Conservation (phyloP, 805 yeast species). For the Saccharomycopsis sp. region DNA sequence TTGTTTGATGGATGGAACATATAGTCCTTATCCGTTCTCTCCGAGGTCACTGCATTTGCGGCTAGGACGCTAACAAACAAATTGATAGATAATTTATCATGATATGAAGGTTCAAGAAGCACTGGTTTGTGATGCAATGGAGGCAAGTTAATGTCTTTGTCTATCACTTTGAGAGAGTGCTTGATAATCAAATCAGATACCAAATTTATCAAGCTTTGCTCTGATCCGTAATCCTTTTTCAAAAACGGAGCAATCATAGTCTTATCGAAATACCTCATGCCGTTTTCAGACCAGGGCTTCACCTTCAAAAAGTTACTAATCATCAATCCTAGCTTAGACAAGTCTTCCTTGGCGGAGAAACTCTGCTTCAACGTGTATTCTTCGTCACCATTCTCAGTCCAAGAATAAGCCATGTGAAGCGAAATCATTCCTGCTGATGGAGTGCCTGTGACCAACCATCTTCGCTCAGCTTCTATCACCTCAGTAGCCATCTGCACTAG, state of each 20-base stretch:
- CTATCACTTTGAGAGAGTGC: constrained; percentile 49
- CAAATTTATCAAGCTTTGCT: constrained; percentile 34
- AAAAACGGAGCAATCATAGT: constrained; percentile 44
- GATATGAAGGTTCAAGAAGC: constrained; percentile 53
- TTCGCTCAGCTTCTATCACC: constrained; percentile 45
- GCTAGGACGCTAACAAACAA: constrained; percentile 62
- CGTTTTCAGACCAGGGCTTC: constrained; percentile 48
- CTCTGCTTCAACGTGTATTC: constrained; percentile 42
- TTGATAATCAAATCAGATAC: constrained; percentile 47
- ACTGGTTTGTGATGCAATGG: constrained; percentile 52
- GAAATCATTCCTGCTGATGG: constrained; percentile 67
- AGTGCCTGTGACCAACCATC: constrained; percentile 73
- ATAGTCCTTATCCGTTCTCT: constrained; percentile 57
- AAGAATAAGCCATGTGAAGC: constrained; percentile 40
- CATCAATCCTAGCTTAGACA: constrained; percentile 45
- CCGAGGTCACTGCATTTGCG: constrained; percentile 68
- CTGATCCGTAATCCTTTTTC: constrained; percentile 35
- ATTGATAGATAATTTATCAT: constrained; percentile 55
- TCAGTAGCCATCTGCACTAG: constrained; percentile 43
- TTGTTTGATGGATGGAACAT: constrained; percentile 62
- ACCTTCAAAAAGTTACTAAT: constrained; percentile 48
- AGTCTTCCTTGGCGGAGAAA: constrained; percentile 48
- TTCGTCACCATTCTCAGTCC: constrained; percentile 15
- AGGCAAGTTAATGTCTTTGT: constrained; percentile 49
- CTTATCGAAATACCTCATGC: constrained; percentile 38